A percentile compares a stretch with the other conserved stretches of the same genome.
Conservation (phyloP, 2,329 filamentous ascomycete species). For the Arthroderma sp. region DNA sequence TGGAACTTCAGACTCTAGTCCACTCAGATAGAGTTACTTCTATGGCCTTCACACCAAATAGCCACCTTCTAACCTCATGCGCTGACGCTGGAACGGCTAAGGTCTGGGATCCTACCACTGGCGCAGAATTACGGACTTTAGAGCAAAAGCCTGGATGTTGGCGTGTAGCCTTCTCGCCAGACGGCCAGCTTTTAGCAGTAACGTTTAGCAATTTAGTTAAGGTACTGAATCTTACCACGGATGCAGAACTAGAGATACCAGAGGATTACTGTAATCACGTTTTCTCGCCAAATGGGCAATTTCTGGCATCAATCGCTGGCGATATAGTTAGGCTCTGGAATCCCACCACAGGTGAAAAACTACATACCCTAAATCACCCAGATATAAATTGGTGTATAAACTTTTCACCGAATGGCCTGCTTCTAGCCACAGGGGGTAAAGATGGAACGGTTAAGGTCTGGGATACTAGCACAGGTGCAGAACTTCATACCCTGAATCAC, state of each 20-base stretch:
- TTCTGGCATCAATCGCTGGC: too few species aligned
- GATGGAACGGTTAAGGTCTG: slow-evolving; percentile 12
- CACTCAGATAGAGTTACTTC: neutral
- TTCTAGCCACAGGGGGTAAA: too few species aligned
- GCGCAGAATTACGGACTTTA: neutral
- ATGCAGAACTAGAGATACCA: slow-evolving; percentile 69
- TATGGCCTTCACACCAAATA: slow-evolving; percentile 9
- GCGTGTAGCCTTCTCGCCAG: slow-evolving; percentile 2
- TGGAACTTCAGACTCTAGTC: neutral
- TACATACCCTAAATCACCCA: slow-evolving; percentile 2
- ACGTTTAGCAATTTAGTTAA: slow-evolving; percentile 24
- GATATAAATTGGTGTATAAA: slow-evolving; percentile 1
- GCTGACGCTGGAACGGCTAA: neutral
- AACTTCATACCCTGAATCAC: slow-evolving; percentile 1
- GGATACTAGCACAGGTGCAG: neutral
- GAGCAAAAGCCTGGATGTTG: neutral
- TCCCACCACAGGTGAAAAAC: neutral
- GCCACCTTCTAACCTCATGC: neutral
- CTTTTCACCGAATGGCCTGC: too few species aligned
- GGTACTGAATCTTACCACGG: slow-evolving; percentile 40
- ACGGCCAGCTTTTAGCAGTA: slow-evolving; percentile 46
- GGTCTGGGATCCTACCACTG: slow-evolving; percentile 6
- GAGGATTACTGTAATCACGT: too few species aligned
- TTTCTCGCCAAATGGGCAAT: too few species aligned
- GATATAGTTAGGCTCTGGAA: slow-evolving; percentile 12